Conservation (phyloP, 768 basidiomycete genomes). For the Leccinum olivaceopallidum region DNA sequence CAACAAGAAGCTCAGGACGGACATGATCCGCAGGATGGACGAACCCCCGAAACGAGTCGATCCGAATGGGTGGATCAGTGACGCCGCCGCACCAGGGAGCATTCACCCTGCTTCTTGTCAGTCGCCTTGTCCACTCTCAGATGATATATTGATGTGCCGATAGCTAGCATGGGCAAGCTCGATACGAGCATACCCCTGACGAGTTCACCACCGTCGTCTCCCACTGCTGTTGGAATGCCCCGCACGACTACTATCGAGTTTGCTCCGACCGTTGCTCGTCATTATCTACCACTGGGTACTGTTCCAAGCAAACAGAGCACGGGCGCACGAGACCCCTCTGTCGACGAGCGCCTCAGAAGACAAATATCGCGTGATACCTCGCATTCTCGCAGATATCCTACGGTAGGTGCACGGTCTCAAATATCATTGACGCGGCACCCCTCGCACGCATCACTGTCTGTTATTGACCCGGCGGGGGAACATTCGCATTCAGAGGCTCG, state of each 20-base stretch:
- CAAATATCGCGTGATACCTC: slow-evolving; percentile 9
- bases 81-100: slow-evolving; percentile 33
- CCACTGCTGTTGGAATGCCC: slow-evolving; percentile 26
- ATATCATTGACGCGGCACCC: slow-evolving; percentile 18
- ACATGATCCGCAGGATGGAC: slow-evolving; percentile 80
- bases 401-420: slow-evolving; percentile 9
- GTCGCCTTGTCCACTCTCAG: neutral
- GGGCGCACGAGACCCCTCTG: slow-evolving; percentile 1
- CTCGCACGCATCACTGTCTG: slow-evolving; percentile 14
- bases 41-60: slow-evolving; percentile 67
- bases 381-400: slow-evolving; percentile 18
- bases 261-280: slow-evolving; percentile 37
- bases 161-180: slow-evolving; percentile 13
- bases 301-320: slow-evolving; percentile 30
- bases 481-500: slow-evolving; percentile 24
- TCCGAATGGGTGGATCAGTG: slow-evolving; percentile 72
- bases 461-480: slow-evolving; percentile 18
- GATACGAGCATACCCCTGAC: slow-evolving; percentile 3
- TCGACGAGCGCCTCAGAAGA: slow-evolving; percentile 11
- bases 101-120: slow-evolving; percentile 10
- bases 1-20: slow-evolving; percentile 45
- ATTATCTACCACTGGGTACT: slow-evolving; percentile 25
- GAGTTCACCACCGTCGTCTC: slow-evolving; percentile 6
- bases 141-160: neutral
- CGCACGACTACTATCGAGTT: slow-evolving; percentile 56